Evolutionary conservation across 2,329 filamentous ascomycete species (phyloP), one percentile per base, ranked within the genome.

Genomic region (Aspergillus spinulosporus): DNA sequence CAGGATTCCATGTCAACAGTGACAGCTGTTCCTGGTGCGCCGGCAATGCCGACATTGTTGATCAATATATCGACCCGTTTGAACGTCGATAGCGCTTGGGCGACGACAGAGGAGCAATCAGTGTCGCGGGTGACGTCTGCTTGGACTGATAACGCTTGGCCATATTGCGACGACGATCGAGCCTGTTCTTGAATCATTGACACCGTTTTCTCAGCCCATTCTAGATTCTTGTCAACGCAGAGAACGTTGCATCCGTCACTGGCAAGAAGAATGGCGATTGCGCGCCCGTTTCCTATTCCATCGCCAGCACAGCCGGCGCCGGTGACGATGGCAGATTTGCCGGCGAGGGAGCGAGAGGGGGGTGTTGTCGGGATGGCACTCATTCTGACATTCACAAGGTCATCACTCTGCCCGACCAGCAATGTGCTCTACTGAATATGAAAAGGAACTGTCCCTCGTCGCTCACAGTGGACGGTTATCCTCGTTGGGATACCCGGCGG

Each of bases 21-120:
- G 1, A 83, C 75, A 0, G 85, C 84, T 1, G 82, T 86, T 0
- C 86, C 86, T 1, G 71, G 54, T 0, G 84, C 79, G 0, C 86
- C 86, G 3, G 77, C 76, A 15, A 88, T 74, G 0, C 86, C 87
- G 1, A 88, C 86, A 54, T 84, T 84, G 64, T 88, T 88, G 36
- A 88, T 74, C 0, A 88, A 72, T 42, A 88, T 84, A 62, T 88
- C 84, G 1, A 88, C 60, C 1, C 82, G 73, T 0, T 83, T 84
- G 60, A 82, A 88, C 1, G 68, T 26, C 4, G 59, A 46, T 7
- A 64, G 32, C 0, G 84, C 78, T 0, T 67, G 54, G 0, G 75
- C 14, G 1, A 73, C 66, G 1, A 73, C 69, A 1, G 57, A 61
- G 49, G 80, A 71, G 63, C 84, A 88, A 52, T 86, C 82, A 0